These are phyloP conservation scores for Chlorella sp. DNA, from an alignment of 139 green algal species.

Conservation along the genomic window DNA sequence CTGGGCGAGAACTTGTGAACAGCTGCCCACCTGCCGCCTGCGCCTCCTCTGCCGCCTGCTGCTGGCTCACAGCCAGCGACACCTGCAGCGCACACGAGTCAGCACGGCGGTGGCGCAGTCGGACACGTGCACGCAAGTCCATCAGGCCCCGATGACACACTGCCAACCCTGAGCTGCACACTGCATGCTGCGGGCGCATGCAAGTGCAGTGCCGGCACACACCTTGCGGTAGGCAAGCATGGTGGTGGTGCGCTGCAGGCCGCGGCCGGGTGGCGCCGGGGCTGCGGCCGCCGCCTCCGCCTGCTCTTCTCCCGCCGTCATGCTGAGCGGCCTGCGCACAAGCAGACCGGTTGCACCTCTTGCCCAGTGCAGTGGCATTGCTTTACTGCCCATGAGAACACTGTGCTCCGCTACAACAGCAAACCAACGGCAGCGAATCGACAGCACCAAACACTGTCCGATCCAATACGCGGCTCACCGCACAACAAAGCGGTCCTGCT, in stretches of 20 bases:
- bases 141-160: too few relatives aligned
- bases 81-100: not conserved
- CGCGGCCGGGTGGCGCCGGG: not conserved
- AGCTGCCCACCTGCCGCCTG: not conserved
- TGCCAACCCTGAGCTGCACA: too few relatives aligned
- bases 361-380: not conserved
- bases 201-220: too few relatives aligned
- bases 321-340: not conserved
- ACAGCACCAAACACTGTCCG: not conserved
- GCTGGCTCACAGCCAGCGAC: not conserved
- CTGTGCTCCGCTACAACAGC: too few relatives aligned
- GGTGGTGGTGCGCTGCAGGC: constrained; percentile 20
- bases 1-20: not conserved
- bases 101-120: too few relatives aligned
- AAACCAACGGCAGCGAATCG: not conserved
- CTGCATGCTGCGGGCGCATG: too few relatives aligned
- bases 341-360: not conserved
- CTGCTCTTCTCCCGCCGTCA: not conserved
- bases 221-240: constrained; percentile 5
- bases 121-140: too few relatives aligned
- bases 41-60: not conserved
- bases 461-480: not conserved
- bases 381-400: too few relatives aligned
- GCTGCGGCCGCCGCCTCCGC: not conserved
- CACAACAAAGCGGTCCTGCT: constrained; percentile 41